Conservation (phyloP, 306 rosid species). For the Ormosia semicastrata region DNA sequence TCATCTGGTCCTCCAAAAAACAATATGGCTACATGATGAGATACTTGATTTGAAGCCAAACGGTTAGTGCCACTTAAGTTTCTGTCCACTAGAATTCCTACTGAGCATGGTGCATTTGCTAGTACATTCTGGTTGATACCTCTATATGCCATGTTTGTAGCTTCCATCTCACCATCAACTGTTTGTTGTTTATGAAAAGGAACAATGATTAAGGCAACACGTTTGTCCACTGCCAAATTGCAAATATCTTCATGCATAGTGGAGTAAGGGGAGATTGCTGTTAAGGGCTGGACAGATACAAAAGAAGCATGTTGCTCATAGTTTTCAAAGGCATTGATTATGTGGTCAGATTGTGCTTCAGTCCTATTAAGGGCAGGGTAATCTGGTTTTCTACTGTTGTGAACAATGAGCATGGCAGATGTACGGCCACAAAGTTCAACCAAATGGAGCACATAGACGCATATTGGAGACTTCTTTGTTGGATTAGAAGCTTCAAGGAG, state of each 20-base stretch:
- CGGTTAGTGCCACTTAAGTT: constrained; percentile 65
- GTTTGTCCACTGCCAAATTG: constrained; percentile 77
- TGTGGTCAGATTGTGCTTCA: constrained; percentile 90
- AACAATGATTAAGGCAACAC: constrained; percentile 63
- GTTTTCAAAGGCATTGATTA: constrained; percentile 77
- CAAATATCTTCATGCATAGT: constrained; percentile 94
- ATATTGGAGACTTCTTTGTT: constrained; percentile 69
- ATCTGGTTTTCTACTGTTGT: constrained; percentile 60
- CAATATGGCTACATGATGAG: constrained; percentile 56
- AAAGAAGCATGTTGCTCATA: constrained; percentile 60
- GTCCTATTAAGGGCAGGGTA: constrained; percentile 57
- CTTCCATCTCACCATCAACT: constrained; percentile 96
- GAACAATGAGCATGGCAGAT: constrained; percentile 95
- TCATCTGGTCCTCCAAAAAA: constrained; percentile 96
- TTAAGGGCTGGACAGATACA: constrained; percentile 67
- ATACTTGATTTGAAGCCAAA: constrained; percentile 43
- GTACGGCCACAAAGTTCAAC: constrained; percentile 93
- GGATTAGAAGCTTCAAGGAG: constrained; percentile 87
- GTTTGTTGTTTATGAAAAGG: constrained; percentile 96
- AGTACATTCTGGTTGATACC: constrained; percentile 74
- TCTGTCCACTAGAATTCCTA: constrained; percentile 81
- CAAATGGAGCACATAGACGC: constrained; percentile 70
- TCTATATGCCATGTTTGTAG: constrained; percentile 66
- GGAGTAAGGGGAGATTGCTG: constrained; percentile 87
- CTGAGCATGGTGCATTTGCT: constrained; percentile 77